Evolutionary conservation across 768 basidiomycete genomes (phyloP).

Genomic region (Phylloporus sp.): DNA sequence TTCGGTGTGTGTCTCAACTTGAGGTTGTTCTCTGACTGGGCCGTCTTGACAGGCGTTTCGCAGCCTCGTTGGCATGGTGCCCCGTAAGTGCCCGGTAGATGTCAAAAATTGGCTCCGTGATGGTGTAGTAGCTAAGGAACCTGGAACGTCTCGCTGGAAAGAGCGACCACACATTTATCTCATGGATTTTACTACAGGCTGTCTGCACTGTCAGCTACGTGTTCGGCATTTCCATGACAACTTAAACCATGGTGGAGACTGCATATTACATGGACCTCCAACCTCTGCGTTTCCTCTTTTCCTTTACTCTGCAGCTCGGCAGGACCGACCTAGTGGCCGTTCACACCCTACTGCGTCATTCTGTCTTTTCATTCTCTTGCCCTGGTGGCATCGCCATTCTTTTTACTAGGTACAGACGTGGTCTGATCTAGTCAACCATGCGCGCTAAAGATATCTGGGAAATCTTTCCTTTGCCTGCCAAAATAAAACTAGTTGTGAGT

Average conservation of each 20-base stretch:
- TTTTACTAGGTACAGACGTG: slow-evolving; percentile 1
- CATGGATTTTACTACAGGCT: background rate
- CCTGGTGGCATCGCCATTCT: slow-evolving; percentile 43
- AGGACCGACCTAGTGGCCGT: slow-evolving; percentile 29
- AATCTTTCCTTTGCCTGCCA: slow-evolving; percentile 35
- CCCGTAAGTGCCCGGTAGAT: background rate
- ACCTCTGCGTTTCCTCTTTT: slow-evolving; percentile 12
- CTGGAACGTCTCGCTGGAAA: too few relatives aligned
- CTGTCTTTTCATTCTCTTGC: slow-evolving; percentile 22
- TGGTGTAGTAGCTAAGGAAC: too few relatives aligned
- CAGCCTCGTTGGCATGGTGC: background rate
- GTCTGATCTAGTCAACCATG: slow-evolving; percentile 27
- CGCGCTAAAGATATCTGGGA: slow-evolving; percentile 38
- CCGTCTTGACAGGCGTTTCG: too few relatives aligned
- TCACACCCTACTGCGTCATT: slow-evolving; percentile 1
- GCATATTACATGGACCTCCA: background rate
- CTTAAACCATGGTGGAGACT: too few relatives aligned
- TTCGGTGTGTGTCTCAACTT: too few relatives aligned
- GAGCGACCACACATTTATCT: background rate
- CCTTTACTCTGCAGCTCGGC: slow-evolving; percentile 28
- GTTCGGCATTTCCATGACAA: background rate
- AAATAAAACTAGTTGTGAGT: slow-evolving; percentile 49
- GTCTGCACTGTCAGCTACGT: background rate
- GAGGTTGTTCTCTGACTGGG: too few relatives aligned
- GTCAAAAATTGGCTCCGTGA: too few relatives aligned